A percentile compares a stretch with the other conserved stretches of the same genome.
Evolutionary conservation across 352 stramenopile genomes (phyloP).

Genomic region (Phytophthora megakarya): DNA sequence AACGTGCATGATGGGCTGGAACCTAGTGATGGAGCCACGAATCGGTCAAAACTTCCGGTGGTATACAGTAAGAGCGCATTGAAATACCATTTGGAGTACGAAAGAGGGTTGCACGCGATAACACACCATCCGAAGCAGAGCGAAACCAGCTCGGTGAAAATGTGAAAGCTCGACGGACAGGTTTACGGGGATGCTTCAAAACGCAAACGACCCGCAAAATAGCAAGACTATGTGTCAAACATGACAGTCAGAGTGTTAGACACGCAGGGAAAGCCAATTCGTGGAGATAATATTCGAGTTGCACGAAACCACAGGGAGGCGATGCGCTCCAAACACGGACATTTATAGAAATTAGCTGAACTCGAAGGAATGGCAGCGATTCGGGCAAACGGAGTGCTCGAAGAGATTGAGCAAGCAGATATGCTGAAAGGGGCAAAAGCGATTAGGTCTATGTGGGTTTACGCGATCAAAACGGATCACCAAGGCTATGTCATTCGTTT

Average conservation of each 20-base stretch:
- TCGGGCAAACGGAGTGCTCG: not conserved
- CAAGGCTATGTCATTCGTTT: constrained; percentile 3
- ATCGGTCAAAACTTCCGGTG: no score
- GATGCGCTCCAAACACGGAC: not conserved
- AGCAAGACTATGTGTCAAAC: constrained; percentile 7
- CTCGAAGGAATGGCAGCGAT: constrained; percentile 6
- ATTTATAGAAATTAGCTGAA: not conserved
- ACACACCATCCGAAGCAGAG: not conserved
- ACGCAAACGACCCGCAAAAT: not conserved
- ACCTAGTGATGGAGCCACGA: no score
- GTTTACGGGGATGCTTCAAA: not conserved
- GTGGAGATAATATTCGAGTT: not conserved
- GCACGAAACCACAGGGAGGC: not conserved
- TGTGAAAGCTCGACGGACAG: not conserved
- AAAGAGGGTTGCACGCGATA: not conserved
- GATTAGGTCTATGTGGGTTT: constrained; percentile 10
- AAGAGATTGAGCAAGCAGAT: not conserved
- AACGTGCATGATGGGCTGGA: no score
- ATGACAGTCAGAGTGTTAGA: not conserved
- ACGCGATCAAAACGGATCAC: constrained; percentile 2
- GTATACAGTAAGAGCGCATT: no score
- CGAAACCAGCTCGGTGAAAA: not conserved
- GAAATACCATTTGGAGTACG: not conserved
- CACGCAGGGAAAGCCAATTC: not conserved
- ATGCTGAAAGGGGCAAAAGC: not conserved